phyloP scores from a whole-genome alignment of 495 filamentous ascomycete genomes.

The Penicillium roqueforti region DNA sequence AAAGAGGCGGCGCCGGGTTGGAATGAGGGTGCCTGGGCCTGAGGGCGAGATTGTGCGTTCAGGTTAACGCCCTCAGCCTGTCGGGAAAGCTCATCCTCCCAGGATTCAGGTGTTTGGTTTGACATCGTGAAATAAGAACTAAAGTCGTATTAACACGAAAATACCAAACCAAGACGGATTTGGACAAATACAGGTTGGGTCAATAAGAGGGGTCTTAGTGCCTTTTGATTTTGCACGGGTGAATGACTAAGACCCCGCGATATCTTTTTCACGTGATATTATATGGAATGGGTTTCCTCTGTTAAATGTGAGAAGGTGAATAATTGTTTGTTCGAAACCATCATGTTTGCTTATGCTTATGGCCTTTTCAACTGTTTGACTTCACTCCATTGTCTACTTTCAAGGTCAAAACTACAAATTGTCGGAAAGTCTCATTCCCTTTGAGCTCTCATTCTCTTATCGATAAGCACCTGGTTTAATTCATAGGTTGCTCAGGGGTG shows the following conservation, averaged over 20 bases:
- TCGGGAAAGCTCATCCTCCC: slow-evolving; percentile 90
- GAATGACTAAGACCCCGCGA: slow-evolving; percentile 43
- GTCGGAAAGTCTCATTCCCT: not conserved
- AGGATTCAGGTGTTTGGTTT: slow-evolving; percentile 72
- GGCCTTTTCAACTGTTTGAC: not conserved
- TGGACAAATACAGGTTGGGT: slow-evolving; percentile 10
- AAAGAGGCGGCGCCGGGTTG: slow-evolving; percentile 73
- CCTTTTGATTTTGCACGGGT: slow-evolving; percentile 30
- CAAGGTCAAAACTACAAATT: not conserved
- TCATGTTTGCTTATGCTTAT: not conserved
- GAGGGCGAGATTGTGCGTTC: slow-evolving; percentile 73
- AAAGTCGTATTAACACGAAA: slow-evolving; percentile 25
- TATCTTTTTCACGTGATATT: slow-evolving; percentile 21
- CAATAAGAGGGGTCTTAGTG: slow-evolving; percentile 17
- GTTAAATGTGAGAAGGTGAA: not conserved
- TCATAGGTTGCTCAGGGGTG: slow-evolving; percentile 20
- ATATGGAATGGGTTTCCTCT: not conserved
- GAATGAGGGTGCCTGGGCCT: slow-evolving; percentile 51
- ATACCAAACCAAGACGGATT: slow-evolving; percentile 20
- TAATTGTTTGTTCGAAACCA: not conserved
- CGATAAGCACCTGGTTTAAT: slow-evolving; percentile 36
- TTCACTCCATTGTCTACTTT: not conserved
- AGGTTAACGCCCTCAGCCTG: slow-evolving; percentile 82
- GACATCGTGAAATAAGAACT: slow-evolving; percentile 59
- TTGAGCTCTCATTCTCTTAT: slow-evolving; percentile 23